A percentile compares a stretch with the other conserved stretches of the same genome.
Conservation (phyloP, 2,329 filamentous ascomycete species). For the Grosmannia penicillata region DNA sequence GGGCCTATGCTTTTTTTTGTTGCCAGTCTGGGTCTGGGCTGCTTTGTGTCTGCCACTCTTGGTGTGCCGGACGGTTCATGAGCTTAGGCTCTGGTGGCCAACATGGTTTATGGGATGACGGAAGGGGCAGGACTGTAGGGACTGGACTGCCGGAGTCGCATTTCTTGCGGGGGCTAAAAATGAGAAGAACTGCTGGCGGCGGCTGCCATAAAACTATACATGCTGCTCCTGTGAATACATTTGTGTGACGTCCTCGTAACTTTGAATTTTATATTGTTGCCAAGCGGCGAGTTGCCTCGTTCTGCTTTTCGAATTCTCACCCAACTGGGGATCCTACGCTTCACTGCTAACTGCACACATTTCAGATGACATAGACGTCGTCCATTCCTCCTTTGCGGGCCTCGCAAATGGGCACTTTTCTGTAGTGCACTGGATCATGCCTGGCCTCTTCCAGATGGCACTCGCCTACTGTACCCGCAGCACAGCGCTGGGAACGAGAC, state of each 20-base stretch:
- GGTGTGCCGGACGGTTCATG: not conserved
- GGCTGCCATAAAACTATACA: not conserved
- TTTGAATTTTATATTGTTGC: too few relatives aligned
- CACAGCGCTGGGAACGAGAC: conserved; percentile 79
- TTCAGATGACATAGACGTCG: too few relatives aligned
- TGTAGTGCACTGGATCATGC: too few relatives aligned
- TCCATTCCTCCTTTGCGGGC: too few relatives aligned
- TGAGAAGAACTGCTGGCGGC: not conserved
- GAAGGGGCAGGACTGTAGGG: not conserved
- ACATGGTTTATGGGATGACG: not conserved
- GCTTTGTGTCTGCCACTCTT: not conserved
- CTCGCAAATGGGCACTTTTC: too few relatives aligned
- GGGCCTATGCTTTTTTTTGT: not conserved
- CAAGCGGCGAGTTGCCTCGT: too few relatives aligned
- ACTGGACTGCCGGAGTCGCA: not conserved
- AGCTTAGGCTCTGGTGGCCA: not conserved
- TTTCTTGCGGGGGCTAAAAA: not conserved
- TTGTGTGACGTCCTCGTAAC: too few relatives aligned
- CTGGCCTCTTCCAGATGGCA: not conserved
- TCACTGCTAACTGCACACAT: too few relatives aligned
- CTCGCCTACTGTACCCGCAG: conserved; percentile 26
- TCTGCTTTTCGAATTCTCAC: too few relatives aligned
- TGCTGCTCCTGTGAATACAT: too few relatives aligned
- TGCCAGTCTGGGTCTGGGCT: too few relatives aligned
- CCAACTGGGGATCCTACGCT: too few relatives aligned